These are phyloP conservation scores for Pyrus communis DNA, from an alignment of 306 rosid genomes.

Conservation along the genomic window DNA sequence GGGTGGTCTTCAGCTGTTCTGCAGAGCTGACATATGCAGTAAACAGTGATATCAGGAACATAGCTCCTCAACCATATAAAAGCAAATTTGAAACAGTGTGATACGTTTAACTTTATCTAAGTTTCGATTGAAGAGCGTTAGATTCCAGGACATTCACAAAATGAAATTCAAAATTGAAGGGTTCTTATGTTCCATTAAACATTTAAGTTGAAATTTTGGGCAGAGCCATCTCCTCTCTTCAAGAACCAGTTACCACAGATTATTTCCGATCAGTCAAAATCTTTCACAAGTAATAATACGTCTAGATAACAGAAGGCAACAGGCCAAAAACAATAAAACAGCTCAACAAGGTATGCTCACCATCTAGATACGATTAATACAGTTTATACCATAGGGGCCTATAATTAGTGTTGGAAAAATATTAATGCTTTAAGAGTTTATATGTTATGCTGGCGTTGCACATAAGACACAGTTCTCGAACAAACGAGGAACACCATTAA, in stretches of 20 bases:
- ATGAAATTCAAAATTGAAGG: not conserved
- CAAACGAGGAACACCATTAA: not conserved
- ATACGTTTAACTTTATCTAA: not conserved
- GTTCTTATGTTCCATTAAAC: not conserved
- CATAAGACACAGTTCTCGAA: not conserved
- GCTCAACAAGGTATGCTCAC: not conserved
- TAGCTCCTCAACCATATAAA: not conserved
- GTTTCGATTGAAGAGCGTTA: not conserved
- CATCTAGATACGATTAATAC: not conserved
- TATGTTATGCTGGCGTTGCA: not conserved
- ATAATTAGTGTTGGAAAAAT: not conserved
- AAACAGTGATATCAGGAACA: conserved; percentile 8
- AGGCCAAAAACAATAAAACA: not conserved
- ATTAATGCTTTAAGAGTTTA: not conserved
- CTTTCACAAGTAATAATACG: not conserved
- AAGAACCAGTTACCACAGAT: not conserved
- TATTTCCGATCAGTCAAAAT: not conserved
- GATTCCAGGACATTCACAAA: not conserved
- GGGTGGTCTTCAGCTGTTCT: conserved; percentile 92
- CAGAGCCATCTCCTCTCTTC: not conserved
- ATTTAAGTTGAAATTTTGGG: not conserved
- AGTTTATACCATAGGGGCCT: not conserved
- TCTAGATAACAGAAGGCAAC: not conserved
- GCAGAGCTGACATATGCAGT: conserved; percentile 66
- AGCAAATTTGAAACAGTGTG: conserved; percentile 2